Evolutionary conservation across 371 early-diverging fungal species (phyloP).

Genomic region (Apophysomyces variabilis): DNA sequence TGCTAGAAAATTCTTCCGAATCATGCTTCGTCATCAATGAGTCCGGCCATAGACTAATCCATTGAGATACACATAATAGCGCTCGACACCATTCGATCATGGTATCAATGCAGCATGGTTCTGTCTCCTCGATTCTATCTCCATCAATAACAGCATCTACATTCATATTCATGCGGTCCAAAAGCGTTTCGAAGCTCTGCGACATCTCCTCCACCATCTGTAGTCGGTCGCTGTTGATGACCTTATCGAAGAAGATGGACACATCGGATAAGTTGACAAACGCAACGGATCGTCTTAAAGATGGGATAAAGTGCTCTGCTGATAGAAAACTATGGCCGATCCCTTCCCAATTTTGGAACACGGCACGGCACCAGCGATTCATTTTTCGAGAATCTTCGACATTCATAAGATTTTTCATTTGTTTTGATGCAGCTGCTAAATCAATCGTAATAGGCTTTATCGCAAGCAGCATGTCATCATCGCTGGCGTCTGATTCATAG

Average conservation of each 20-base stretch:
- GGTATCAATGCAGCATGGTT: slow-evolving; percentile 17
- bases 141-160: slow-evolving; percentile 22
- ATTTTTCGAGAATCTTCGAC: slow-evolving; percentile 9
- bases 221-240: slow-evolving; percentile 15
- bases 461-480: slow-evolving; percentile 33
- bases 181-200: slow-evolving; percentile 44
- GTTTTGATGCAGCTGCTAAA: slow-evolving; percentile 23
- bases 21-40: neutral
- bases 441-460: slow-evolving; percentile 33
- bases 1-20: neutral
- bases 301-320: neutral
- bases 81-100: slow-evolving; percentile 49
- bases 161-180: slow-evolving; percentile 48
- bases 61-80: slow-evolving; percentile 33
- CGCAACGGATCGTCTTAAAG: slow-evolving; percentile 8
- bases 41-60: slow-evolving; percentile 26
- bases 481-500: slow-evolving; percentile 24
- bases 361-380: slow-evolving; percentile 37
- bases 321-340: slow-evolving; percentile 45
- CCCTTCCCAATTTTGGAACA: slow-evolving; percentile 56
- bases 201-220: slow-evolving; percentile 31
- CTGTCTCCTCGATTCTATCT: slow-evolving; percentile 20
- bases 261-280: slow-evolving; percentile 12
- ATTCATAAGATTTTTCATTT: slow-evolving; percentile 18
- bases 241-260: slow-evolving; percentile 11